Evolutionary conservation across 2,329 filamentous ascomycete species (phyloP), one percentile per base, ranked within the genome.

Genomic region (Ascosphaera aggregata): DNA sequence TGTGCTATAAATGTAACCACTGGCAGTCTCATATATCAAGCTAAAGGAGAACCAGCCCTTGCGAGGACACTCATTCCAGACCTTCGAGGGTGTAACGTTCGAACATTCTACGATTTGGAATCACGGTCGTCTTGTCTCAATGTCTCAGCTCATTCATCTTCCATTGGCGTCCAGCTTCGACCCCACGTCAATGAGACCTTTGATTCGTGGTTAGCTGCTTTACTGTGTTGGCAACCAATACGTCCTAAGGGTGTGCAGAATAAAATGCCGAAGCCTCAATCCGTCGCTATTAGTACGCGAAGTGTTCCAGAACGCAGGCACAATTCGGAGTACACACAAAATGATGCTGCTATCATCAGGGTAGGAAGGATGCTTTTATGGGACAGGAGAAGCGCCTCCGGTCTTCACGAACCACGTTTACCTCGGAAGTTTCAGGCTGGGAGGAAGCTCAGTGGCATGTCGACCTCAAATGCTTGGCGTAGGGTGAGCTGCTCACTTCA

Each of bases 401-500:
- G 55, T 5, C 51, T 52, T 36, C 51, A 51, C 18, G 53, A 53
- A 8, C 49, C 52, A 24, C 30, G 30, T n/a, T 5, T n/a, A 32
- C 11, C 30, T 4, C 4, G 30, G 15, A 32, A 32, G 11, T 32
- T 13, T n/a, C 13, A 13, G 4, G 51, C 30, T 3, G 30, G 30
- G 15, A 32, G 13, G 13, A 32, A 32, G 11, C 53, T 40, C 41
- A 48, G 41, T 8, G 40, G 47, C 16, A 54, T 56, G 15, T 58
- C 66, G 18, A 62, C 67, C 9, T 66, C 64, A 18, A 64, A 63
- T 4, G 69, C 76, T 9, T 95, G 89, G 89, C 73, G 80, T 48
- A 72, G 72, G 45, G 82, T 95, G 3, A 94, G 84, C 20, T 94
- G 85, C 55, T 91, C 89, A 15, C 64, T 98, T 18, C 80, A 92